These are phyloP conservation scores for Boletus sp. DNA, from an alignment of 1,284 basidiomycete genomes.

Conservation along the genomic window DNA sequence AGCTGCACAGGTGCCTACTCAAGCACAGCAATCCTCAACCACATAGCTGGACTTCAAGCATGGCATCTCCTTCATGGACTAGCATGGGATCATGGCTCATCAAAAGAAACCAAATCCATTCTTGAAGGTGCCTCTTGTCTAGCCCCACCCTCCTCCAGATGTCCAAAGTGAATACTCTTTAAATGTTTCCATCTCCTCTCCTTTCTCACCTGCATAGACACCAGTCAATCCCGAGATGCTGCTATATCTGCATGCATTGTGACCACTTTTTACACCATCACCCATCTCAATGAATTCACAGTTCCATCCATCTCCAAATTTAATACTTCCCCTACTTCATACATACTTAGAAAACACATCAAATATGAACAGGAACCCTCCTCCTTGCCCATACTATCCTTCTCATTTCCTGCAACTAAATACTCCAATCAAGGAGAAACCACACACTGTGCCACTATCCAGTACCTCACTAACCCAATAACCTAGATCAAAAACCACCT, in stretches of 20 bases:
- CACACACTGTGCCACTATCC: not conserved
- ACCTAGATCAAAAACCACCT: not conserved
- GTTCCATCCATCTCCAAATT: slow-evolving; percentile 2
- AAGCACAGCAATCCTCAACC: slow-evolving; percentile 32
- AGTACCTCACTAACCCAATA: not conserved
- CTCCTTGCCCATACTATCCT: too few species aligned
- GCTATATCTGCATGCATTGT: slow-evolving; percentile 4
- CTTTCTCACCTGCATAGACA: not conserved
- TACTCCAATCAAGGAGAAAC: not conserved
- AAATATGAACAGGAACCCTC: too few species aligned
- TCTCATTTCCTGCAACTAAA: too few species aligned
- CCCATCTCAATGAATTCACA: slow-evolving; percentile 4
- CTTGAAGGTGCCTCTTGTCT: not conserved
- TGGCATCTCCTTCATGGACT: slow-evolving; percentile 44
- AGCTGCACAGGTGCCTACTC: slow-evolving; percentile 31
- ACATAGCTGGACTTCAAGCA: slow-evolving; percentile 33
- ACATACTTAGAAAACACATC: too few species aligned
- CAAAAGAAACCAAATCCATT: not conserved
- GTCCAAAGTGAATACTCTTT: not conserved
- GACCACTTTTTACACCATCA: slow-evolving; percentile 1
- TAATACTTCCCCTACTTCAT: accelerated
- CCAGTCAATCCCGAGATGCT: not conserved
- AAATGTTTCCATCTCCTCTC: not conserved
- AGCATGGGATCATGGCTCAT: slow-evolving; percentile 36
- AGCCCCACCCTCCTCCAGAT: not conserved